Evolutionary conservation across 2,329 filamentous ascomycete species (phyloP).

Genomic region (Cordyceps fumosorosea): DNA sequence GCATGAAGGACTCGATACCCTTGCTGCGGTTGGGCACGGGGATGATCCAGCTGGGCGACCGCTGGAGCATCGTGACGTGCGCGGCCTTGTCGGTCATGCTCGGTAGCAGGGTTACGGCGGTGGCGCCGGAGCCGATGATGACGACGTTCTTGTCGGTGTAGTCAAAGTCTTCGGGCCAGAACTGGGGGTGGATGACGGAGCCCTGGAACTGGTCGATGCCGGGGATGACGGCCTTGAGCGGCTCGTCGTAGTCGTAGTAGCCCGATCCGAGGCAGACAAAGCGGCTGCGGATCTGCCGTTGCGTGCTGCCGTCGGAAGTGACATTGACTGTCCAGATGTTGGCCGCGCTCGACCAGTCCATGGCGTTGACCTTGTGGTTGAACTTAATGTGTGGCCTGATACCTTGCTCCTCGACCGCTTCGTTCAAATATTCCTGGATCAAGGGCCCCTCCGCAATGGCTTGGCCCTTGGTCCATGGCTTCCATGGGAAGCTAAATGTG

Average conservation of each 20-base stretch:
- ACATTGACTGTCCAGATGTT: not conserved
- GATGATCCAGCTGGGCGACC: conserved; percentile 57
- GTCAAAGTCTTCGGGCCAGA: conserved; percentile 63
- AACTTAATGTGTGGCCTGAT: conserved; percentile 47
- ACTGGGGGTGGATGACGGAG: conserved; percentile 60
- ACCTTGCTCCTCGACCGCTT: conserved; percentile 41
- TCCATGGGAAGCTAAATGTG: conserved; percentile 62
- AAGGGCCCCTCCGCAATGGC: conserved; percentile 44
- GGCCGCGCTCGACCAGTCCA: conserved; percentile 15
- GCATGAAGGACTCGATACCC: conserved; percentile 20
- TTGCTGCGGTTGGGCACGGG: conserved; percentile 31
- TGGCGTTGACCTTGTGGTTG: conserved; percentile 46
- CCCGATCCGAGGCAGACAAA: conserved; percentile 50
- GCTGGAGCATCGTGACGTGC: conserved; percentile 63
- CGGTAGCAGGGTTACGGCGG: conserved; percentile 59
- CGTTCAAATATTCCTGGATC: conserved; percentile 49
- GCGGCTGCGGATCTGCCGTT: conserved; percentile 33
- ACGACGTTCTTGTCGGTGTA: conserved; percentile 59
- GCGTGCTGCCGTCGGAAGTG: conserved; percentile 17
- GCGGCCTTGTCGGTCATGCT: conserved; percentile 50
- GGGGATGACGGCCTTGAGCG: conserved; percentile 44
- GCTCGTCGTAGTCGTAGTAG: conserved; percentile 62
- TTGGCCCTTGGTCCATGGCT: conserved; percentile 52
- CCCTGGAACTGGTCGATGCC: conserved; percentile 32
- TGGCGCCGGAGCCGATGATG: conserved; percentile 62